Conservation (phyloP, 192 early-diverging fungal genomes). For the Backusella circina region DNA sequence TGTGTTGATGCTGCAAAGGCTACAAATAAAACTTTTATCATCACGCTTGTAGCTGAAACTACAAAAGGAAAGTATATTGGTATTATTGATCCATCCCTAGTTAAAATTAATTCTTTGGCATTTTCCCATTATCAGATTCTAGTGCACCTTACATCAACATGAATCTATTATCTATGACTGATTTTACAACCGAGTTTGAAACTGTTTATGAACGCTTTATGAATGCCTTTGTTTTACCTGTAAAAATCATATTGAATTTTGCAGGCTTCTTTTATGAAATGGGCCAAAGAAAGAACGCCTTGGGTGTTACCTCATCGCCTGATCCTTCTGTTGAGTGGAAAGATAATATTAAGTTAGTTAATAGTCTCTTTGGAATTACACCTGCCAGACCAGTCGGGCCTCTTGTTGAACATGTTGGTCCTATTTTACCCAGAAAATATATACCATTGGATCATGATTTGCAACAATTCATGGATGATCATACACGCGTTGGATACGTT, state of each 20-base stretch:
- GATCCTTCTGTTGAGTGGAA: background rate
- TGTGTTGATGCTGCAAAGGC: slow-evolving; percentile 15
- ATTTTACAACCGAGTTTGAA: background rate
- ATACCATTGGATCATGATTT: background rate
- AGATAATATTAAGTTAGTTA: slow-evolving; percentile 19
- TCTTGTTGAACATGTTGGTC: slow-evolving; percentile 29
- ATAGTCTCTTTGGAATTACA: slow-evolving; percentile 19
- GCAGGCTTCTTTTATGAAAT: background rate
- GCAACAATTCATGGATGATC: slow-evolving; percentile 9
- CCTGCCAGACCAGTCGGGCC: slow-evolving; percentile 16
- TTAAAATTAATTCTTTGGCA: background rate
- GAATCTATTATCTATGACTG: background rate
- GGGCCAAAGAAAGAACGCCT: background rate
- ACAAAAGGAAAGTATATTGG: background rate
- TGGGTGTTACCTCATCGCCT: background rate
- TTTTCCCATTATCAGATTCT: background rate
- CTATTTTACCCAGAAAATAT: slow-evolving; percentile 27
- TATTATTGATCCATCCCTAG: background rate
- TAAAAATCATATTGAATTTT: background rate
- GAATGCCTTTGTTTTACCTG: background rate
- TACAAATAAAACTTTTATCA: slow-evolving; percentile 10
- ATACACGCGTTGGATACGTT: slow-evolving; percentile 23
- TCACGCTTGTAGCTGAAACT: slow-evolving; percentile 2
- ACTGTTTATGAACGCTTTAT: background rate
- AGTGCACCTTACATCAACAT: background rate